Conservation (phyloP, 805 yeast genomes). For the Candida andamanensis region DNA sequence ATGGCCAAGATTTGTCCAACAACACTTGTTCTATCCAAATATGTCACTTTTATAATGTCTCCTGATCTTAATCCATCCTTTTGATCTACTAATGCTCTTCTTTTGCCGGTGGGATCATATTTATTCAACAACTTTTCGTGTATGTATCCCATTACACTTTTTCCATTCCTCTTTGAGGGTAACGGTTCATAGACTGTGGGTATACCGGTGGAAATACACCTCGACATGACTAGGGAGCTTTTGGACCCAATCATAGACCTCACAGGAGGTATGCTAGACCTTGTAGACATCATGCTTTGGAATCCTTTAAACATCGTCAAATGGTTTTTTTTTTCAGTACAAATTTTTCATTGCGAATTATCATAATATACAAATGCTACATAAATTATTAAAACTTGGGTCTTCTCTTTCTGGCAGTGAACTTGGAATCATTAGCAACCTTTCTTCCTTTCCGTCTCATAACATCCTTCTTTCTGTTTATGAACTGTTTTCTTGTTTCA, state of each 20-base stretch:
- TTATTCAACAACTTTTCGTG: conserved; percentile 48
- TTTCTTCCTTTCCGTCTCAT: conserved; percentile 86
- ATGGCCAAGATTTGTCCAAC: conserved; percentile 77
- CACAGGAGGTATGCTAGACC: too few relatives aligned
- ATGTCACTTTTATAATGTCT: conserved; percentile 73
- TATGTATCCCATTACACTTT: conserved; percentile 39
- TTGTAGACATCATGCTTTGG: too few relatives aligned
- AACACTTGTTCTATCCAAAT: conserved; percentile 61
- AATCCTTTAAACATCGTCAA: background rate
- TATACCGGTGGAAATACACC: too few relatives aligned
- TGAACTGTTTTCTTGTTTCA: conserved; percentile 77
- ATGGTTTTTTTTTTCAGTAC: background rate
- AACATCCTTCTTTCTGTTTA: conserved; percentile 85
- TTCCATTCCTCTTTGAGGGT: conserved; percentile 44
- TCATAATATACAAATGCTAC: conserved; percentile 3
- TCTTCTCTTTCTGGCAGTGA: conserved; percentile 71
- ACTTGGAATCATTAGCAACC: conserved; percentile 87
- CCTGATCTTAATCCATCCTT: conserved; percentile 60
- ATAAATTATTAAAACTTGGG: conserved; percentile 27
- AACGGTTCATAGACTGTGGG: conserved; percentile 49
- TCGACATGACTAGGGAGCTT: too few relatives aligned
- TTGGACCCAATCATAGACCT: too few relatives aligned
- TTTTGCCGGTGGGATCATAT: conserved; percentile 65
- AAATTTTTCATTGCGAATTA: too few relatives aligned
- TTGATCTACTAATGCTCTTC: conserved; percentile 27